phyloP scores from a whole-genome alignment of 495 filamentous ascomycete species.

The Xylaria acuta region DNA sequence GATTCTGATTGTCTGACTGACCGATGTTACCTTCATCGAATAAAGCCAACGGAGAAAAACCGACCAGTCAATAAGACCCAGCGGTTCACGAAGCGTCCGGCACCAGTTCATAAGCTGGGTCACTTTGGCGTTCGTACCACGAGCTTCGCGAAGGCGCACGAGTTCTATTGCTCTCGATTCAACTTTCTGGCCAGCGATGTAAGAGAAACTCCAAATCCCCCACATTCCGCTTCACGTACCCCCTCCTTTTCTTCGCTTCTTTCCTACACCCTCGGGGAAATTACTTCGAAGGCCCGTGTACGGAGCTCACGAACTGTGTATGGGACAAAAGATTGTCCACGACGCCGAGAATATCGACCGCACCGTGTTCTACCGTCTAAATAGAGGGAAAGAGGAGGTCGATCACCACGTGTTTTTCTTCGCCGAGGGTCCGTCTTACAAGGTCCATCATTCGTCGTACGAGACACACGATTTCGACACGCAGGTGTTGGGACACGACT shows the following conservation, averaged over 20 bases:
- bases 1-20: neutral
- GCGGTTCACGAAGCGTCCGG: constrained; percentile 67
- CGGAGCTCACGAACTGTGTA: neutral
- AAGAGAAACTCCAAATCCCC: constrained; percentile 22
- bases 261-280: neutral
- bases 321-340: constrained; percentile 50
- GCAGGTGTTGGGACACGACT: constrained; percentile 75
- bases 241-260: neutral
- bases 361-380: constrained; percentile 68
- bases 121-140: constrained; percentile 72
- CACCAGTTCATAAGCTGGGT: constrained; percentile 75
- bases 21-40: neutral
- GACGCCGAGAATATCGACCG: constrained; percentile 57
- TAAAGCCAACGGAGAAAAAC: constrained; percentile 55
- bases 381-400: constrained; percentile 63
- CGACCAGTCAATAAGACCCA: constrained; percentile 54
- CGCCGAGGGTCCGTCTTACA: constrained; percentile 57
- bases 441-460: constrained; percentile 76
- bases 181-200: constrained; percentile 68
- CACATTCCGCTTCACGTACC: constrained; percentile 18
- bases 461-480: constrained; percentile 81
- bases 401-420: constrained; percentile 83
- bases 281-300: neutral
- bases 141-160: constrained; percentile 60
- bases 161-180: constrained; percentile 71